These are phyloP conservation scores for Aspergillus heteromorphus DNA, from an alignment of 495 filamentous ascomycete species.

Conservation along the genomic window DNA sequence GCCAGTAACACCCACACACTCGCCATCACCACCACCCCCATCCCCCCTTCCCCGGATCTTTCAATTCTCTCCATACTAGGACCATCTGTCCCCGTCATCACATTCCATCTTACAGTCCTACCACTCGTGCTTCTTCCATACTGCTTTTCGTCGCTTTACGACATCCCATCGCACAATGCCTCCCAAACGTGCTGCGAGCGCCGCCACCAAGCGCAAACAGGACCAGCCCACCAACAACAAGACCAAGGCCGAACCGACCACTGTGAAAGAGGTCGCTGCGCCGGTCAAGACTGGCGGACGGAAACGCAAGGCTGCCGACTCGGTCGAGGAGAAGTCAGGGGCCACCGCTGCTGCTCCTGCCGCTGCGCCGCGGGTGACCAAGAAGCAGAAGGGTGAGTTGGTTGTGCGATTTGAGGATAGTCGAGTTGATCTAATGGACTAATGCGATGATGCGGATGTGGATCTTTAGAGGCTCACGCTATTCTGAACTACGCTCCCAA, in stretches of 20 bases:
- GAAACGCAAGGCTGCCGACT: conserved; percentile 1
- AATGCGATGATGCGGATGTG: background rate
- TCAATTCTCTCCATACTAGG: too few species aligned
- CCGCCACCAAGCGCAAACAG: background rate
- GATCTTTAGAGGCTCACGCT: background rate
- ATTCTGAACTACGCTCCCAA: conserved; percentile 35
- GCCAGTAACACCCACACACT: too few species aligned
- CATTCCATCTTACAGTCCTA: too few species aligned
- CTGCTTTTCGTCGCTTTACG: too few species aligned
- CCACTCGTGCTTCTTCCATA: too few species aligned
- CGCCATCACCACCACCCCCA: too few species aligned
- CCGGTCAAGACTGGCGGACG: background rate
- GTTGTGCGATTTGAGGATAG: background rate
- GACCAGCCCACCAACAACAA: background rate
- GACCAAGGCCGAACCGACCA: background rate
- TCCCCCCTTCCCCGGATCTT: too few species aligned
- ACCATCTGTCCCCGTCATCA: too few species aligned
- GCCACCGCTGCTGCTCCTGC: background rate
- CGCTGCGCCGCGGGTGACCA: background rate
- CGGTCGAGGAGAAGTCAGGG: background rate
- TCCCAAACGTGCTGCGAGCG: conserved; percentile 1
- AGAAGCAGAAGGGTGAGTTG: conserved; percentile 4
- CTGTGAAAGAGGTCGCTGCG: background rate
- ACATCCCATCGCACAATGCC: background rate
- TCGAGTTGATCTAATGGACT: background rate